These are phyloP conservation scores for Pezicula rhizophila DNA, from an alignment of 2,329 filamentous ascomycete species.

Conservation along the genomic window DNA sequence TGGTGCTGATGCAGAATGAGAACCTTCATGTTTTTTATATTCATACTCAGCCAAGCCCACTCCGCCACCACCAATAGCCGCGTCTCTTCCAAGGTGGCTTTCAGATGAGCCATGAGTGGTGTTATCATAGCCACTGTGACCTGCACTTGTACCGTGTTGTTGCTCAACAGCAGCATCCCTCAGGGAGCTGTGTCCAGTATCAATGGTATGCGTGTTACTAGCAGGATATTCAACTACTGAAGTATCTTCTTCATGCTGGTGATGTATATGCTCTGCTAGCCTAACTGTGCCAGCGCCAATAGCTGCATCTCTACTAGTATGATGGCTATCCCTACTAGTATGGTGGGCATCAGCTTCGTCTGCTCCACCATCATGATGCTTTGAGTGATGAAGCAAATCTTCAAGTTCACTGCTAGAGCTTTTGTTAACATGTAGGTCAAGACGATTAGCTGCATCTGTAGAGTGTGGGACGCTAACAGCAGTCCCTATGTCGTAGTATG, in stretches of 20 bases:
- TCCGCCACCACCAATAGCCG: conserved; percentile 6
- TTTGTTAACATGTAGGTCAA: conserved; percentile 20
- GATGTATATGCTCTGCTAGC: background rate
- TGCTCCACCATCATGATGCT: conserved; percentile 18
- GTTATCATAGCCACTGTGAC: background rate
- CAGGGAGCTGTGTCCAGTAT: background rate
- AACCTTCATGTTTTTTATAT: conserved; percentile 2
- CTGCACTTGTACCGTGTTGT: background rate
- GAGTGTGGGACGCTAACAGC: conserved; percentile 23
- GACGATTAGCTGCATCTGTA: conserved; percentile 20
- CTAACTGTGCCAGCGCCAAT: background rate
- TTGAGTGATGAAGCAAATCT: conserved; percentile 13
- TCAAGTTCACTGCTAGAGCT: conserved; percentile 7
- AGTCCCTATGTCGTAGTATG: conserved; percentile 2
- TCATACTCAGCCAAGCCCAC: conserved; percentile 9
- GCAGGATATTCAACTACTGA: background rate
- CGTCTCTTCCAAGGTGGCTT: conserved; percentile 15
- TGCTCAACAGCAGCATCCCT: background rate
- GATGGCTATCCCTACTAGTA: conserved; percentile 11
- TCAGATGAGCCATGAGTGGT: conserved; percentile 10
- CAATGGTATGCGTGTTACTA: background rate
- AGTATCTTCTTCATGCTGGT: background rate
- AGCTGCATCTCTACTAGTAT: background rate
- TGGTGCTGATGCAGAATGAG: too few species aligned
- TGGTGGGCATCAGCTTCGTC: conserved; percentile 19